A percentile compares a stretch with the other conserved stretches of the same genome.
phyloP scores from a whole-genome alignment of 2,329 filamentous ascomycete genomes.

The Zasmidium cellare region DNA sequence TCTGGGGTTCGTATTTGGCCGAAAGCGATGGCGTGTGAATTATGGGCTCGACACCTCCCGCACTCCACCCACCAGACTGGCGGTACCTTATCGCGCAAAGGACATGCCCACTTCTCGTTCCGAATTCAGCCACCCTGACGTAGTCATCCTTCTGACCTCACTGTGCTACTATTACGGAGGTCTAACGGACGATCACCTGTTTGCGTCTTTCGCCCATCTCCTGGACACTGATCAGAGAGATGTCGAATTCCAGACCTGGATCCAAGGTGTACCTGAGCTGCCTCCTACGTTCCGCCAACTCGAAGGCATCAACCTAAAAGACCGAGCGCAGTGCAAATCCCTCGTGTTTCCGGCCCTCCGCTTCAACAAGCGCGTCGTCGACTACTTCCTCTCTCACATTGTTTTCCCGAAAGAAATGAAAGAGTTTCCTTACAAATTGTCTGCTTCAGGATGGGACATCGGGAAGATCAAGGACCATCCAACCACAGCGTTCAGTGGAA shows the following conservation, averaged over 20 bases:
- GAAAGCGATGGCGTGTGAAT: slow-evolving; percentile 67
- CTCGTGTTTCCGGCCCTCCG: slow-evolving; percentile 43
- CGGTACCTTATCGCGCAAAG: slow-evolving; percentile 68
- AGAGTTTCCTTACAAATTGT: slow-evolving; percentile 63
- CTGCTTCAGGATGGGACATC: slow-evolving; percentile 68
- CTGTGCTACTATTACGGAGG: slow-evolving; percentile 68
- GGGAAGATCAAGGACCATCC: slow-evolving; percentile 52
- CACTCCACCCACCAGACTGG: slow-evolving; percentile 51
- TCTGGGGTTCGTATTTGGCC: slow-evolving; percentile 58
- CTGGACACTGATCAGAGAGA: slow-evolving; percentile 25
- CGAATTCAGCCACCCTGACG: slow-evolving; percentile 69
- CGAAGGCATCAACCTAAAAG: slow-evolving; percentile 29
- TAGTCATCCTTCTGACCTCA: slow-evolving; percentile 64
- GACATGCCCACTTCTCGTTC: slow-evolving; percentile 62
- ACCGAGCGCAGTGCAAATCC: slow-evolving; percentile 20
- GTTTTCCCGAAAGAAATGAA: slow-evolving; percentile 67
- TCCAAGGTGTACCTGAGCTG: slow-evolving; percentile 16
- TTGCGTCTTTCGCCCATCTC: slow-evolving; percentile 34
- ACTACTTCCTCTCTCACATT: slow-evolving; percentile 67
- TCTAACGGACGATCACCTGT: slow-evolving; percentile 47
- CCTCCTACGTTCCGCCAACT: slow-evolving; percentile 21
- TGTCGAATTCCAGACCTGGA: slow-evolving; percentile 29
- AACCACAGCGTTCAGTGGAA: slow-evolving; percentile 71
- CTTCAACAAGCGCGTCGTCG: slow-evolving; percentile 56
- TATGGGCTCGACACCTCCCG: slow-evolving; percentile 52